Evolutionary conservation across 2,329 filamentous ascomycete species (phyloP), one percentile per base, ranked within the genome.

Genomic region (Colletotrichum incanum): DNA sequence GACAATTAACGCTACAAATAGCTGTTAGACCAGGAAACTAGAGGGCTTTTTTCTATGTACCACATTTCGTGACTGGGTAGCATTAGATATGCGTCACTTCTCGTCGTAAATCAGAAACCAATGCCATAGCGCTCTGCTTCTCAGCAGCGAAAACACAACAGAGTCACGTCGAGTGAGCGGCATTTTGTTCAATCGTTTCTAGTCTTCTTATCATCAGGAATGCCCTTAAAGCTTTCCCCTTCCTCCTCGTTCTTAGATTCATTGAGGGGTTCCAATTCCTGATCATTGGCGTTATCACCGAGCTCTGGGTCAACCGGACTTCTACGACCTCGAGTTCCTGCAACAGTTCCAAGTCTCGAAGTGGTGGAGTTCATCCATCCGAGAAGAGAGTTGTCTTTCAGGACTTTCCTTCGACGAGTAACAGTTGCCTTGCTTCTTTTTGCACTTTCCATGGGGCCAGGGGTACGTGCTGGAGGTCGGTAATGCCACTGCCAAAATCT

Each of bases 401-500:
- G 37, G 0, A 14, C 20, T n/a, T 54, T 65, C 1, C 45, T 31
- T 6, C 9, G 34, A 0, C 47, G 61, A 2, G 47, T 62, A 3
- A 55, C 55, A 1, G 47, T 58, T 2, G 67, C 60, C 20, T 39
- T 31, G 55, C 62, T 71, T 11, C 67, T 66, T 5, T 47, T 71
- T 14, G 55, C 55, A 5, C 62, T 71, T 5, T 31, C 49, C 62
- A 71, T 71, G 8, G 55, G 62, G 28, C 49, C 34, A 9, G 47
- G 9, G 14, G 43, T 14, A 6, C 55, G 54, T 3, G n/a, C 31
- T 5, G 67, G 67, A 11, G 67, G 67, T 3, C 31, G 62, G 39
- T 71, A 66, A n/a, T 71, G 54, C 67, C 67, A 71, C 41, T 71
- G 67, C 62, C 67, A 71, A 31, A 71, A 71, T 11, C 67, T 37